Base-by-base conservation (phyloP, 306 rosid species). In the Prunus padus region DNA sequence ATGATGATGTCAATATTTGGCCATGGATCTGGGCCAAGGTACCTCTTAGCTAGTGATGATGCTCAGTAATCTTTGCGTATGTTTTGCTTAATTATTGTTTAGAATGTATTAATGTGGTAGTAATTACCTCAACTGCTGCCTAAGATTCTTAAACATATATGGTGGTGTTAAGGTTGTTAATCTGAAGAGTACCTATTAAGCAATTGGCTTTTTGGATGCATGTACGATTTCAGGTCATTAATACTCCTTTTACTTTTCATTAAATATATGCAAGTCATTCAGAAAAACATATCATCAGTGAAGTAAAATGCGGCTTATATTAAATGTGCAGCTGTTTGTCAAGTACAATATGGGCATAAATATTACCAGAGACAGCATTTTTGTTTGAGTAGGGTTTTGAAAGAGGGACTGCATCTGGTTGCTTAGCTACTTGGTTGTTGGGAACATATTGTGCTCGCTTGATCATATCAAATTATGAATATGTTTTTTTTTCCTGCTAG, bases 21-120 rank as follows among this genome's bases (percentile, higher is more conserved):
- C 67, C 67, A 56, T 57, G 67, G 76, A 42, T 72, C 49, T 73
- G 69, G 69, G 69, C 77, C 77, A 45, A 61, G 57, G 28, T 44
- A 23, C 54, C 44, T 42, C 54, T 72, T 57, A 18, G 42, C 33
- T 61, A 71, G 26, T 23, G 52, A 20, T 15, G 52, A 20, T n/a
- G 31, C 33, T 23, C 28, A 10, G 67, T 72, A 56, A 60, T 60
- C 25, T 60, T 26, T 9, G 67, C 59, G 45, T 26, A 60, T 25
- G 59, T 45, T 45, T 28, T 62, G 4, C 30, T 73, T 60, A 30
- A 18, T 73, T 28, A 46, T 59, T 42, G 69, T 26, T n/a, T 45
- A 45, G 14, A 60, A 42, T 73, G 69, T 47, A 28, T 73, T 37
- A 37, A 37, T 60, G 2, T 65, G 70, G 50, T 73, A 26, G 12